A percentile compares a stretch with the other conserved stretches of the same genome.
These are phyloP conservation scores for Nigrograna mackinnonii DNA, from an alignment of 2,329 filamentous ascomycete species.

Conservation along the genomic window DNA sequence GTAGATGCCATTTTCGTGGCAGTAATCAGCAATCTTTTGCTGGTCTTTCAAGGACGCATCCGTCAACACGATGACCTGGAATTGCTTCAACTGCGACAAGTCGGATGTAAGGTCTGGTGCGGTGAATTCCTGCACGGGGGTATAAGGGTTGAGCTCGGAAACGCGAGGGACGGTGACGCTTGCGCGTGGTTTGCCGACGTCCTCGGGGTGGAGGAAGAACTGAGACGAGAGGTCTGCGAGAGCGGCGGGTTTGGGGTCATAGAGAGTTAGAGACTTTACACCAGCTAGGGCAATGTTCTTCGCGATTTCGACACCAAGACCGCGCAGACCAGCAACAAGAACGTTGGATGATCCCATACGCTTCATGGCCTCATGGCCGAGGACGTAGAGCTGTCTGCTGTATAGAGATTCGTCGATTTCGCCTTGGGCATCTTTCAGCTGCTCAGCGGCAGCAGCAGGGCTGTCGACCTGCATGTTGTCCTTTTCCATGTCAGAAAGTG, in stretches of 20 bases:
- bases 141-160: conserved; percentile 95
- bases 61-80: conserved; percentile 91
- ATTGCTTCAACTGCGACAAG: conserved; percentile 81
- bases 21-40: conserved; percentile 85
- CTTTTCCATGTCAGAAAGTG: conserved; percentile 29
- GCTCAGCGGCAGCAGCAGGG: conserved; percentile 60
- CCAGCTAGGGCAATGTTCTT: conserved; percentile 98
- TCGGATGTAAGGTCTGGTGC: conserved; percentile 70
- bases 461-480: conserved; percentile 67
- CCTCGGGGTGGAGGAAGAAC: conserved; percentile 88
- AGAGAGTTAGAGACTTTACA: conserved; percentile 94
- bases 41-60: conserved; percentile 81
- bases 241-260: conserved; percentile 82
- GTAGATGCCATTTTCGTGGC: conserved; percentile 91
- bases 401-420: conserved; percentile 72
- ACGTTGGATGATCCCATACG: conserved; percentile 97
- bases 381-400: conserved; percentile 70
- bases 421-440: conserved; percentile 61
- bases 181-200: conserved; percentile 91
- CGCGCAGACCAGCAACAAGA: conserved; percentile 87
- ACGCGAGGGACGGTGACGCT: conserved; percentile 85
- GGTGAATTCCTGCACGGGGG: conserved; percentile 78
- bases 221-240: conserved; percentile 93
- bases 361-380: conserved; percentile 90
- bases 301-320: conserved; percentile 94